These are phyloP conservation scores for Candida wancherniae DNA, from an alignment of 805 yeast species.

Conservation along the genomic window DNA sequence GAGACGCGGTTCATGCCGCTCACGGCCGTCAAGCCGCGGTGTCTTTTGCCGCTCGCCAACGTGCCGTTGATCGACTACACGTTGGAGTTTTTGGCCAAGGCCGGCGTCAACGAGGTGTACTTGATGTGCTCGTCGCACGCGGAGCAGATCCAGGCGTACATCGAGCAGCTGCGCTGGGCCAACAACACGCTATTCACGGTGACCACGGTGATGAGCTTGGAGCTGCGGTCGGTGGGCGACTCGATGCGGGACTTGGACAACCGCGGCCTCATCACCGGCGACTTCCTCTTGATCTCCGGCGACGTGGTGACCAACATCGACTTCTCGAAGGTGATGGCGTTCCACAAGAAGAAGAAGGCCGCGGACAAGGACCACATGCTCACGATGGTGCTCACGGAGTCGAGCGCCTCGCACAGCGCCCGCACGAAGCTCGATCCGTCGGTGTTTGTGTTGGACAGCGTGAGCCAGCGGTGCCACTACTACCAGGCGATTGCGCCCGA, in stretches of 20 bases:
- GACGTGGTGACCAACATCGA: slow-evolving; percentile 94
- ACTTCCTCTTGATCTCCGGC: slow-evolving; percentile 85
- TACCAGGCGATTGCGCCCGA: slow-evolving; percentile 73
- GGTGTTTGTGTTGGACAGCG: slow-evolving; percentile 72
- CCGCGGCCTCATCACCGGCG: slow-evolving; percentile 84
- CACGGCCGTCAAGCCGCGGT: slow-evolving; percentile 80
- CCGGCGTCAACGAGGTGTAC: slow-evolving; percentile 86
- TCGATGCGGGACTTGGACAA: slow-evolving; percentile 95
- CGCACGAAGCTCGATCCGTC: slow-evolving; percentile 81
- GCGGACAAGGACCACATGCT: slow-evolving; percentile 86
- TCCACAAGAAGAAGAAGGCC: slow-evolving; percentile 66
- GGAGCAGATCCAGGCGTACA: slow-evolving; percentile 77
- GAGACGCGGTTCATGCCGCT: slow-evolving; percentile 91
- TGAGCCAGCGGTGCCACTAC: slow-evolving; percentile 70
- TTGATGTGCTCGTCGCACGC: slow-evolving; percentile 89
- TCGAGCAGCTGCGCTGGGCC: slow-evolving; percentile 68
- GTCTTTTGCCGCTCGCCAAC: slow-evolving; percentile 87
- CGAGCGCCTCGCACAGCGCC: slow-evolving; percentile 79
- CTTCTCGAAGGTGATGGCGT: slow-evolving; percentile 63
- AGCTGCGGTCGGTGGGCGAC: slow-evolving; percentile 91
- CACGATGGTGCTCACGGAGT: slow-evolving; percentile 88
- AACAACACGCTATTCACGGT: slow-evolving; percentile 77
- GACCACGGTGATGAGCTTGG: slow-evolving; percentile 75
- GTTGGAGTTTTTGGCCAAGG: slow-evolving; percentile 84
- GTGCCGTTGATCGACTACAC: slow-evolving; percentile 94